Percentiles rank a stretch among this genome's conserved stretches.
Evolutionary conservation across 257 asterid genomes (phyloP).

Genomic region (Penstemon barbatus): DNA sequence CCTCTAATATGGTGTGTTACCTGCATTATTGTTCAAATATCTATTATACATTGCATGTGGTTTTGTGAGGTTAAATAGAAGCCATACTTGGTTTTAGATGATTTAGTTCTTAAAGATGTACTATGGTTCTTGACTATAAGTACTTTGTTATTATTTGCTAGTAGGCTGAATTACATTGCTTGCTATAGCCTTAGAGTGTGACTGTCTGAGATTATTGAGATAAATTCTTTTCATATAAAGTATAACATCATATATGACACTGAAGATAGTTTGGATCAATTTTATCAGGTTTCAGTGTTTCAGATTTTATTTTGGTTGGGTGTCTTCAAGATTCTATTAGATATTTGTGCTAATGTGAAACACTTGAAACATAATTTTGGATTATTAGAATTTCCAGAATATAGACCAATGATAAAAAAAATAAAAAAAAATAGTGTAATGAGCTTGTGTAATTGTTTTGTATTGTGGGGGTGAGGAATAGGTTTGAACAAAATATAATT

Average conservation of each 20-base stretch:
- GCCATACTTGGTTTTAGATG: background rate
- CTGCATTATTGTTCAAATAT: slow-evolving; percentile 1
- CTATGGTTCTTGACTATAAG: background rate
- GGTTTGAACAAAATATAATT: no score
- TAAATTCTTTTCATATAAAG: background rate
- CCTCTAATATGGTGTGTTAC: slow-evolving; percentile 49
- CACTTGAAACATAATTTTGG: no score
- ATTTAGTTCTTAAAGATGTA: background rate
- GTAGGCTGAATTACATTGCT: background rate
- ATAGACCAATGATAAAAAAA: no score
- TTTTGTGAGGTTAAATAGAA: background rate
- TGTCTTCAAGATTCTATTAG: no score
- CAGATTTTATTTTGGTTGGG: no score
- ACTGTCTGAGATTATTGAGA: background rate
- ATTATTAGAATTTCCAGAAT: no score
- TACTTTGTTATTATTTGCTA: background rate
- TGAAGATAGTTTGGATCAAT: background rate
- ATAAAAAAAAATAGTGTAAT: no score
- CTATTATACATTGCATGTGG: background rate
- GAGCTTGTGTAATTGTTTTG: no score
- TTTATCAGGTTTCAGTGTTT: no score
- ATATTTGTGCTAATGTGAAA: no score
- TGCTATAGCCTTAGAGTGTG: slow-evolving; percentile 3
- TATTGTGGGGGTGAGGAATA: no score
- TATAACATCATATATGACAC: background rate